phyloP scores from a whole-genome alignment of 2,329 filamentous ascomycete species.

The Diaporthe sp. region DNA sequence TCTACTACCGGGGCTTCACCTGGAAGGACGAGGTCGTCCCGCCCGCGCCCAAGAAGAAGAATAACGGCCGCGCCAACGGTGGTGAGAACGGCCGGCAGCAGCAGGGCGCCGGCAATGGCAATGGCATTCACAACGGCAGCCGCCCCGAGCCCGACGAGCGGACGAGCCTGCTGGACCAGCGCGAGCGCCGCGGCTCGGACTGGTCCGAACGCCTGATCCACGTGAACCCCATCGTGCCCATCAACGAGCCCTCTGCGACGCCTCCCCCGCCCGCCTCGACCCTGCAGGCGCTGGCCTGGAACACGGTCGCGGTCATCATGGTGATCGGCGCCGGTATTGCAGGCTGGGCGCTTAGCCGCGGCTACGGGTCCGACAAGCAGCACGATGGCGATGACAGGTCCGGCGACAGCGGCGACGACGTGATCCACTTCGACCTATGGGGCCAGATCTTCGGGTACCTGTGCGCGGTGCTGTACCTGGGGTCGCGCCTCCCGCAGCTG shows the following conservation, averaged over 20 bases:
- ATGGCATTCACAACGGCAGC: constrained; percentile 25
- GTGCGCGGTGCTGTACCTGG: constrained; percentile 90
- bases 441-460: constrained; percentile 96
- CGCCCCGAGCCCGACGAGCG: constrained; percentile 63
- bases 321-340: constrained; percentile 86
- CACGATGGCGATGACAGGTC: constrained; percentile 45
- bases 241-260: constrained; percentile 67
- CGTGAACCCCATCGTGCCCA: constrained; percentile 86
- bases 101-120: constrained; percentile 36
- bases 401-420: constrained; percentile 56
- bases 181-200: constrained; percentile 65
- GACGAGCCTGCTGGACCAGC: constrained; percentile 63
- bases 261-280: constrained; percentile 61
- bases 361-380: constrained; percentile 62
- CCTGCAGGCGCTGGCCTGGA: constrained; percentile 77
- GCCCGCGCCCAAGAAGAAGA: constrained; percentile 57
- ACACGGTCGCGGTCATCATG: constrained; percentile 80
- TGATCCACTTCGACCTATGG: constrained; percentile 78
- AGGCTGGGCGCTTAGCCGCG: constrained; percentile 84
- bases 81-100: constrained; percentile 18
- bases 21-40: constrained; percentile 68
- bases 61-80: background rate
- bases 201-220: constrained; percentile 72
- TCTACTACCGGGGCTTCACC: constrained; percentile 93
- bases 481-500: constrained; percentile 89